Conservation (phyloP, 257 asterid species). For the Nemophila menziesii region DNA sequence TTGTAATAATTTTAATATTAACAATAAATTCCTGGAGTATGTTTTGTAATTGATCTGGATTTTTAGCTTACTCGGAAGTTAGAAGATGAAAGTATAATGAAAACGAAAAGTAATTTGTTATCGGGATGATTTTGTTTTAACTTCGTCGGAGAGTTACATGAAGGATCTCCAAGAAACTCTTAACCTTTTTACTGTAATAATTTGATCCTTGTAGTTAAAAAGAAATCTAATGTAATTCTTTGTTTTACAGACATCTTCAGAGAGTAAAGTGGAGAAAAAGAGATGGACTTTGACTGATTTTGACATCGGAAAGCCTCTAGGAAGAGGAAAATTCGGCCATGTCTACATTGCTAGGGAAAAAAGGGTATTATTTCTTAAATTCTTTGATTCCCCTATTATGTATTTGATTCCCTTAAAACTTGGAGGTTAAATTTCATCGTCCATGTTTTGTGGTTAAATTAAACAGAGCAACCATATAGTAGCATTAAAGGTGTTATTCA, state of each 20-base stretch:
- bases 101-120: no score
- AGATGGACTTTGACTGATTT: slow-evolving; percentile 68
- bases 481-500: slow-evolving; percentile 81
- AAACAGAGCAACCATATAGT: slow-evolving; percentile 79
- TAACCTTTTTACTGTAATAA: no score
- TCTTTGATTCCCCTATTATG: not conserved
- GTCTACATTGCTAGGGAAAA: slow-evolving; percentile 80
- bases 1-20: no score
- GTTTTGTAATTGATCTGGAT: no score
- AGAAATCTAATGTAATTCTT: no score
- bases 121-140: no score
- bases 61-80: no score
- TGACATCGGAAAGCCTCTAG: slow-evolving; percentile 85
- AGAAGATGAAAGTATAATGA: no score
- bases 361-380: slow-evolving; percentile 29
- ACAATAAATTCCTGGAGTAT: no score
- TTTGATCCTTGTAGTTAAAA: no score
- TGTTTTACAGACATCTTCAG: slow-evolving; percentile 39
- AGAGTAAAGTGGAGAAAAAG: slow-evolving; percentile 42
- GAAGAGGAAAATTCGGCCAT: slow-evolving; percentile 88
- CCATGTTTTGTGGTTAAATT: not conserved
- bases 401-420: not conserved
- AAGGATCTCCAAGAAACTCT: no score
- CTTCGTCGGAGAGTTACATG: no score
- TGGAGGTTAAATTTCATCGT: not conserved